Base-by-base conservation (phyloP, 495 filamentous ascomycete species). In the Penicillium coffeae region DNA sequence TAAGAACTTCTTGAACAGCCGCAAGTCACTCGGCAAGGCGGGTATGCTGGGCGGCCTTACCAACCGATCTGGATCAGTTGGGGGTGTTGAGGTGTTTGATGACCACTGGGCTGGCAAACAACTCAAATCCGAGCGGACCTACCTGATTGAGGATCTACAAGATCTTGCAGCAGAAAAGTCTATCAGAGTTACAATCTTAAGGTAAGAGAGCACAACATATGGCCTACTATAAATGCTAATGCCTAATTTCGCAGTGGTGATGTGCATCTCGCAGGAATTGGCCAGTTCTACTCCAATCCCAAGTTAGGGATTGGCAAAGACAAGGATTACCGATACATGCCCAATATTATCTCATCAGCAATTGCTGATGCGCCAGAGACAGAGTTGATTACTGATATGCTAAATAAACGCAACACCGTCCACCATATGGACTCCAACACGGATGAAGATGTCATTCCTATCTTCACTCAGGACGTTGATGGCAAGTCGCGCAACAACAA, bases 81-180 rank as follows among this genome's bases (percentile, higher is more conserved):
- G 89, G 44, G 90, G 89, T 36, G 87, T 95, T 5, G 94, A 96
- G 66, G 88, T 98, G 13, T 76, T 95, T 21, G 93, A 97, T 67
- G 93, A 98, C 64, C 92, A 97, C 60, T 98, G 93, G 93, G 95
- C 93, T 2, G 91, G 93, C 16, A 94, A 88, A 57, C 85, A 90
- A 59, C 89, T 96, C 68, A 97, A 97, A 62, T 66, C 72, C 9
- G 93, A 98, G 69, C 81, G 93, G 22, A 87, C 83, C 53, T 86
- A 86, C 72, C 78, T 96, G 53, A 82, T 98, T 27, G 83, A 92
- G 57, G 88, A 94, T 47, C 75, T 98, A 13, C 93, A 98, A 63
- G 85, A 90, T 54, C 71, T 97, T 38, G 91, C 94, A 12, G 88
- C 85, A 8, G 88, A 92, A 60, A 93, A 91, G 56, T 95, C 88